Conservation (phyloP, 2,329 filamentous ascomycete species). For the Aspergillus sergii region DNA sequence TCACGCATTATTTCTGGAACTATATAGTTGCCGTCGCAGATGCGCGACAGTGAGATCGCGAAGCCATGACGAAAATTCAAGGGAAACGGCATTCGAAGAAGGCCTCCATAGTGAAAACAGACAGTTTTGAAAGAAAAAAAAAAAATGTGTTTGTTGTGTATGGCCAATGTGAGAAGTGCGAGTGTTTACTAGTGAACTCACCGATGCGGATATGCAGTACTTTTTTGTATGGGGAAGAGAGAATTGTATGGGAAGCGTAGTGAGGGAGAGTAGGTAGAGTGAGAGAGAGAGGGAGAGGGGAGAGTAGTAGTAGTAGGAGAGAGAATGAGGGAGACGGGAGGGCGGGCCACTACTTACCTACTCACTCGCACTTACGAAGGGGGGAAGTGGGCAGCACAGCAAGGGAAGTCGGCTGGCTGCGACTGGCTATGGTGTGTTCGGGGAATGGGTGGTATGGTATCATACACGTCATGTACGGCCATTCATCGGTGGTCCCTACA, state of each 20-base stretch:
- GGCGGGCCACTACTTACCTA: constrained; percentile 26
- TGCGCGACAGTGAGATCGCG: constrained; percentile 28
- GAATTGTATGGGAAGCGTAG: constrained; percentile 41
- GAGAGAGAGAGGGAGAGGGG: constrained; percentile 33
- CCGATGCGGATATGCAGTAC: constrained; percentile 41
- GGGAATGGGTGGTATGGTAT: constrained; percentile 23
- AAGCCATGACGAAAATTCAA: constrained; percentile 27
- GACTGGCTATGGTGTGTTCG: constrained; percentile 29
- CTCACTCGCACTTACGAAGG: constrained; percentile 19
- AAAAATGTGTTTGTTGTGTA: constrained; percentile 32
- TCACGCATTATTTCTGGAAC: constrained; percentile 17
- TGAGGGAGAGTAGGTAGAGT: constrained; percentile 33
- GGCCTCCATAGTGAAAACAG: constrained; percentile 17
- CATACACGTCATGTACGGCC: constrained; percentile 24
- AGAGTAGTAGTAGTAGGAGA: constrained; percentile 38
- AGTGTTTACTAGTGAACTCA: constrained; percentile 39
- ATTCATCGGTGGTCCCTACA: constrained; percentile 13
- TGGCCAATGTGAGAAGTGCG: constrained; percentile 22
- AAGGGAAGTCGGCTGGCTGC: constrained; percentile 30
- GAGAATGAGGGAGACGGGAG: constrained; percentile 23
- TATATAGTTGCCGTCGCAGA: constrained; percentile 24
- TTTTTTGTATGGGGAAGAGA: constrained; percentile 41
- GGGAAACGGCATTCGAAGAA: constrained; percentile 20
- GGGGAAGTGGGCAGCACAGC: constrained; percentile 30
- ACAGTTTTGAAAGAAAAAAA: constrained; percentile 21